Percentiles rank a stretch among this genome's conserved stretches.
Evolutionary conservation across 2,329 filamentous ascomycete genomes (phyloP).

Genomic region (Ophiostoma tasmaniense): DNA sequence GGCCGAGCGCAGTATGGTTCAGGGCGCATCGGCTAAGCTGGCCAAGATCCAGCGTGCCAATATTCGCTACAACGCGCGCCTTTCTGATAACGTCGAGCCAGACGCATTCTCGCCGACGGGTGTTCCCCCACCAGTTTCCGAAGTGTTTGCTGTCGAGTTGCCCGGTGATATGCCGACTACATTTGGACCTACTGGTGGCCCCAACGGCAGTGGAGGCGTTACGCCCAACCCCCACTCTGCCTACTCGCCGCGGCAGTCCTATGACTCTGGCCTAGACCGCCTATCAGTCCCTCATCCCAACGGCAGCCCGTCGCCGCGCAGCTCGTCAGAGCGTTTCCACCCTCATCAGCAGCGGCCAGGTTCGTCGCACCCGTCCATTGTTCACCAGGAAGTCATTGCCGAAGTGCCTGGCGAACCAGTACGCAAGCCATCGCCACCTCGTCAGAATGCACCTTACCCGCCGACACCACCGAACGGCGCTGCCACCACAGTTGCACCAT

Average conservation of each 20-base stretch:
- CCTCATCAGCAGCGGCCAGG: slow-evolving; percentile 4
- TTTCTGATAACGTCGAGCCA: slow-evolving; percentile 20
- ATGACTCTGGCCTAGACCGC: slow-evolving; percentile 47
- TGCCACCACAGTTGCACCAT: neutral
- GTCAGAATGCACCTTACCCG: slow-evolving; percentile 19
- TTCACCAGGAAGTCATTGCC: slow-evolving; percentile 25
- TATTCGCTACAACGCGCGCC: slow-evolving; percentile 48
- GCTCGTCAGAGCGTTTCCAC: slow-evolving; percentile 40
- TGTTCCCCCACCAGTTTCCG: slow-evolving; percentile 32
- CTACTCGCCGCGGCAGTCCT: slow-evolving; percentile 40
- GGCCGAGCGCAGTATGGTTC: slow-evolving; percentile 68
- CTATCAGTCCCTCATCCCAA: slow-evolving; percentile 31
- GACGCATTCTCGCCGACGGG: slow-evolving; percentile 17
- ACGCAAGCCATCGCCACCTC: slow-evolving; percentile 25
- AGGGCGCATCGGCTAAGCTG: slow-evolving; percentile 68
- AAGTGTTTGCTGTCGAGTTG: slow-evolving; percentile 45
- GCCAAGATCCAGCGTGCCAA: slow-evolving; percentile 76
- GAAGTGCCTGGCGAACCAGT: slow-evolving; percentile 23
- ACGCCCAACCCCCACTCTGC: neutral
- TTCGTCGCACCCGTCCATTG: slow-evolving; percentile 24
- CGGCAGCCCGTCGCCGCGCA: slow-evolving; percentile 40
- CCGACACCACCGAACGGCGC: slow-evolving; percentile 18
- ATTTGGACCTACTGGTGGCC: neutral
- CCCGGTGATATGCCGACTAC: slow-evolving; percentile 43
- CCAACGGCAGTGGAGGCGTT: neutral